phyloP scores from a whole-genome alignment of 306 rosid species.

The Vicia faba region DNA sequence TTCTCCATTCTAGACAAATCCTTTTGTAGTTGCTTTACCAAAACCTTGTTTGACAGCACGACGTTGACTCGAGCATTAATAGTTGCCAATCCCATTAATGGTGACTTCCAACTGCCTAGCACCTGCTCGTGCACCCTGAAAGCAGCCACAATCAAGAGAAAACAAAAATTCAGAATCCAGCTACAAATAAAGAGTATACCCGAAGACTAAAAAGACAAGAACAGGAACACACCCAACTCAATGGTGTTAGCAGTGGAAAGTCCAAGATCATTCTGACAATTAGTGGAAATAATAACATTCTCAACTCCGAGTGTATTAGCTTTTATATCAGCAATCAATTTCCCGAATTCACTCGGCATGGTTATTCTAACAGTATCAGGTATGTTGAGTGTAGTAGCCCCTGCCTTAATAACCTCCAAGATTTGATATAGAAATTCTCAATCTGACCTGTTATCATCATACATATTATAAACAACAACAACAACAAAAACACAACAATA shows the following conservation, averaged over 20 bases:
- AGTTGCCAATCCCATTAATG: too few species aligned
- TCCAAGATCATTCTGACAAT: too few species aligned
- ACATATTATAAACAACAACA: neutral
- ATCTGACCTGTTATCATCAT: constrained; percentile 65
- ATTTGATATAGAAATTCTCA: constrained; percentile 80
- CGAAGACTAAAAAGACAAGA: neutral
- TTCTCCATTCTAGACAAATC: constrained; percentile 74
- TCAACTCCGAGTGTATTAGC: too few species aligned
- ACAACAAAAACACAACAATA: neutral
- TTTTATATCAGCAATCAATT: too few species aligned
- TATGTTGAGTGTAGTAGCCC: constrained; percentile 95
- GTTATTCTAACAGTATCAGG: constrained; percentile 94
- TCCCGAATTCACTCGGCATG: constrained; percentile 69
- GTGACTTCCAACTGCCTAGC: too few species aligned
- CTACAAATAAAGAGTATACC: neutral
- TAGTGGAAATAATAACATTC: too few species aligned
- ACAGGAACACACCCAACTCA: constrained; percentile 54
- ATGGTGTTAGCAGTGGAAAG: constrained; percentile 90
- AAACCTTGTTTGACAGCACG: constrained; percentile 73
- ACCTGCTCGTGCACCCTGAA: too few species aligned
- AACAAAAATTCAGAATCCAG: constrained; percentile 19
- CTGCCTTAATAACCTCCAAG: too few species aligned
- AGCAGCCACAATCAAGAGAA: constrained; percentile 28
- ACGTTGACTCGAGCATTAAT: constrained; percentile 85
- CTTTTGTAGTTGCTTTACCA: constrained; percentile 76